Evolutionary conservation across 805 yeast genomes (phyloP), one percentile per base, ranked within the genome.

Genomic region (Pichia occidentalis): DNA sequence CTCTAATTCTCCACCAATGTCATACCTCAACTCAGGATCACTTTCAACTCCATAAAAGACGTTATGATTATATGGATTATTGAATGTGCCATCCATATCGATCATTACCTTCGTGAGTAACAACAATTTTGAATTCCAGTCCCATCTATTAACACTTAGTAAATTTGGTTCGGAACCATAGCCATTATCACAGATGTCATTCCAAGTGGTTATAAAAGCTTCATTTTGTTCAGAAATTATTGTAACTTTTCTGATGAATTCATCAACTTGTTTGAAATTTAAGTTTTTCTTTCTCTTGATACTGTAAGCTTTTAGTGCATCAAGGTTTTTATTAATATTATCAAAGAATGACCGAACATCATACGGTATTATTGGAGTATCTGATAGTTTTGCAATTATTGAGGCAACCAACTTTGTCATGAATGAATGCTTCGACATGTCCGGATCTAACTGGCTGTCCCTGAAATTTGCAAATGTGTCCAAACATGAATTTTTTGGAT

Each of bases 281-380:
- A 61, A 44, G 11, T 42, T 44, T 3, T 30, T 23, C n/a, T 22
- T 24, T n/a, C 23, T 30, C 22, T 34, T 18, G 12, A 35, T 10
- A 4, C 20, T 18, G 12, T 66, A 71, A 4, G 51, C 48, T 31
- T 65, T 64, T 22, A 85, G 57, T 40, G 75, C 80, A 16, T 62
- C 56, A 11, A 68, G 52, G 44, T 71, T 71, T 1, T 57, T 52
- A 16, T 62, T 63, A 42, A 84, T 46, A 7, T 60, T 60, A 1
- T 61, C 53, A 6, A 73, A 71, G 42, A 75, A 67, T 5, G 63
- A 61, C 4, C 54, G 57, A 24, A 84, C 57, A 52, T 78, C 73
- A 47, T 70, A 81, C 2, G 95, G 95, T 13, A 88, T 64, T 28
- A 85, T 57, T 1, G 97, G 95, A 28, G 70, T 71, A 48, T 87